Evolutionary conservation across 139 green algal genomes (phyloP).

Genomic region (Chlamydomonas asymmetrica): DNA sequence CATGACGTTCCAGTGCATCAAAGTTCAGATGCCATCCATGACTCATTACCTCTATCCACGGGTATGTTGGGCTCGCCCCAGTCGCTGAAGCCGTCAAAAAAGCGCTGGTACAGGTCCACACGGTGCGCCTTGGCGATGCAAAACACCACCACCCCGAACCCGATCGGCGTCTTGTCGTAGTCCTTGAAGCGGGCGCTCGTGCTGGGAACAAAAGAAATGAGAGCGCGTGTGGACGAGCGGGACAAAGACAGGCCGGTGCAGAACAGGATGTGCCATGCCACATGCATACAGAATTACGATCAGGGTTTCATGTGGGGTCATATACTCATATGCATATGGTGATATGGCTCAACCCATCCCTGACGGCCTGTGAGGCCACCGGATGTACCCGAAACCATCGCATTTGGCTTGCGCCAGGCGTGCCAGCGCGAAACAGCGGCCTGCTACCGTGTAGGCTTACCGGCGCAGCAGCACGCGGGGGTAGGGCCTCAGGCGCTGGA

Average conservation of each 20-base stretch:
- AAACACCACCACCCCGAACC: conserved; percentile 83
- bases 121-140: conserved; percentile 68
- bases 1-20: neutral
- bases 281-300: too few relatives aligned
- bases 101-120: conserved; percentile 65
- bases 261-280: too few relatives aligned
- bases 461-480: conserved; percentile 76
- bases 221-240: too few relatives aligned
- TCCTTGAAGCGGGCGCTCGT: conserved; percentile 74
- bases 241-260: too few relatives aligned
- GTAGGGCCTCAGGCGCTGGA: conserved; percentile 80
- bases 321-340: too few relatives aligned
- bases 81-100: conserved; percentile 65
- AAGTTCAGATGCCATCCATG: neutral
- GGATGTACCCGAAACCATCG: too few relatives aligned
- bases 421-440: neutral
- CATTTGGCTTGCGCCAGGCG: neutral
- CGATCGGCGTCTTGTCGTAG: conserved; percentile 73
- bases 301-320: too few relatives aligned
- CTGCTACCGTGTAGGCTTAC: neutral
- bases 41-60: conserved; percentile 50
- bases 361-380: too few relatives aligned
- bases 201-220: neutral
- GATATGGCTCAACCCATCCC: too few relatives aligned
- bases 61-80: conserved; percentile 77